These are phyloP conservation scores for Cornus florida DNA, from an alignment of 148 eudicot species.

Conservation along the genomic window DNA sequence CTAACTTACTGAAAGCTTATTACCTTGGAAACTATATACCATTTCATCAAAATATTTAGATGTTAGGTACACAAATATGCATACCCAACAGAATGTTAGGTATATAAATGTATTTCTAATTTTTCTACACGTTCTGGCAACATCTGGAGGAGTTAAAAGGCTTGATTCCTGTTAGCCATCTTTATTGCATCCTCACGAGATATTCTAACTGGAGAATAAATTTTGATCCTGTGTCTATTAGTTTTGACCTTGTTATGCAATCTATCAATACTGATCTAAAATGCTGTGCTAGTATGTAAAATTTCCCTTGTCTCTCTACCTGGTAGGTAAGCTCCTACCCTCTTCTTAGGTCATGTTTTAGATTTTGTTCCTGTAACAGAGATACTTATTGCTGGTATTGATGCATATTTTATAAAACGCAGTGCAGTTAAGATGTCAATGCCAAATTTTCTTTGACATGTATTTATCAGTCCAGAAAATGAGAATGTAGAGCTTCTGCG, in stretches of 20 bases:
- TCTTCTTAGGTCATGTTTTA: background rate
- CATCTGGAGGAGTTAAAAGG: too few relatives aligned
- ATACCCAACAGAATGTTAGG: too few relatives aligned
- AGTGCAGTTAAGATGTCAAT: background rate
- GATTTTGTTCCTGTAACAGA: background rate
- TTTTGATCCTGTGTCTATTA: background rate
- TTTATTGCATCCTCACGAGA: background rate
- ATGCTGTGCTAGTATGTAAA: background rate
- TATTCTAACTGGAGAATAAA: background rate
- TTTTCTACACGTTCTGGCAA: too few relatives aligned
- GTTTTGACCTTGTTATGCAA: background rate
- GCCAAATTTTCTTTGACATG: background rate
- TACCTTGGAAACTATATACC: too few relatives aligned
- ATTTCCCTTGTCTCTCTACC: background rate
- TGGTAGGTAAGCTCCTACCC: background rate
- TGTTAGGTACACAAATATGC: too few relatives aligned
- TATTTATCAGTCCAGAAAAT: background rate
- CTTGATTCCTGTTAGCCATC: background rate
- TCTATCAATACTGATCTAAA: background rate
- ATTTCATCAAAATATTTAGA: too few relatives aligned
- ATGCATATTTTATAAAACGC: background rate
- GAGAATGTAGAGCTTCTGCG: background rate
- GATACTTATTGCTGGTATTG: background rate
- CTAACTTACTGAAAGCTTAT: too few relatives aligned
- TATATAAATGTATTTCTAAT: too few relatives aligned